Evolutionary conservation across 176 grass and related monocot genomes (phyloP), one percentile per base, ranked within the genome.

Genomic region (Musa troglodytarum): DNA sequence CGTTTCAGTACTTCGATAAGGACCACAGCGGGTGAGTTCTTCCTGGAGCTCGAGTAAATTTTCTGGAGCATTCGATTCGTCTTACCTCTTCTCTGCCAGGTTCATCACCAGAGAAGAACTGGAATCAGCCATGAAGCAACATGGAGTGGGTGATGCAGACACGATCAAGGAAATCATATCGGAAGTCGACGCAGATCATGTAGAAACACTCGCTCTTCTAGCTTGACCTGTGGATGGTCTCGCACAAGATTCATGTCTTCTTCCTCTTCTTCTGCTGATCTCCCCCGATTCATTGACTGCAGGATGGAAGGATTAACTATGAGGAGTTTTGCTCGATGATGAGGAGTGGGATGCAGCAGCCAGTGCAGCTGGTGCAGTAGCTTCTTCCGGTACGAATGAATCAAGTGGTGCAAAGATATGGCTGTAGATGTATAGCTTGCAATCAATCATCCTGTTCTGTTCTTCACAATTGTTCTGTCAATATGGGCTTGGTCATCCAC

Each of bases 281-380:
- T 53, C 8, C 54, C 34, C 4, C 34, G 0, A 6, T 43, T 43
- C 4, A 56, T 1, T 83, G 57, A 63, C 10, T 54, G 72, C 65
- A 96, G 94, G 94, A 98, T 80, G 94, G 94, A 75, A 90, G 90
- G 71, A 98, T 98, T 12, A 98, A 93, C 85, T 98, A 93, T 5
- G 94, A 91, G 24, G 94, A 98, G 73, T 98, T 98, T 77, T 89
- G 90, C 1, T 77, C 90, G 17, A 98, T 98, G 94, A 98, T 98
- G 94, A 93, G 76, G 88, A 88, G 93, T 23, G 94, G 90, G 51
- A 69, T 86, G 9, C 94, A 93, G 85, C 90, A 90, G 73, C 90
- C 88, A 19, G 68, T 87, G 68, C 85, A 73, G 80, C 88, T 91
- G 11, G 85, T 88, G 68, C 91, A 88, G 68, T 91, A 88, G 77